Evolutionary conservation across 371 early-diverging fungal genomes (phyloP).

Genomic region (Smittium culicis): DNA sequence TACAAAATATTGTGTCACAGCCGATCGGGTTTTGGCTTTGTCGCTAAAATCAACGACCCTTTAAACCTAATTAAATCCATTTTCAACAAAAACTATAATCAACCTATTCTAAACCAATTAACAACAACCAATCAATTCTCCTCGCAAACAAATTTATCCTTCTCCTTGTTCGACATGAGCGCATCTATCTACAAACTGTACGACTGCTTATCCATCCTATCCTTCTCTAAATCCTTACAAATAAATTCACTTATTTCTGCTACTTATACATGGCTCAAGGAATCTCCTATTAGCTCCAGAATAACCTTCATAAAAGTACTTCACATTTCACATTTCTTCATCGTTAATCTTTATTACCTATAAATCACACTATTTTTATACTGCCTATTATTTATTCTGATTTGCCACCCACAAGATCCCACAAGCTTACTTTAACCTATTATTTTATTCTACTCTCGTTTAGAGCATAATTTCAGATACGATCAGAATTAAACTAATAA

Average conservation of each 20-base stretch:
- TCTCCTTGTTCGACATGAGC: not conserved
- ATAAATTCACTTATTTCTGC: not conserved
- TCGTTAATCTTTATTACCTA: not conserved
- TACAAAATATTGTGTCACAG: not conserved
- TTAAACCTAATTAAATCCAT: not conserved
- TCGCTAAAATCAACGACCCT: not conserved
- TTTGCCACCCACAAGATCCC: no score
- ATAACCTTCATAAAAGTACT: not conserved
- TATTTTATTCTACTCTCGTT: not conserved
- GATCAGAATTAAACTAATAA: not conserved
- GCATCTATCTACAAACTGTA: not conserved
- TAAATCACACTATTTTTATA: not conserved
- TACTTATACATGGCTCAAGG: not conserved
- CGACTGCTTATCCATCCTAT: not conserved
- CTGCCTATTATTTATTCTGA: no score
- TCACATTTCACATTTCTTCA: not conserved
- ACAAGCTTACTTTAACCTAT: not conserved
- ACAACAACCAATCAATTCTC: not conserved
- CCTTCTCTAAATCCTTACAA: not conserved
- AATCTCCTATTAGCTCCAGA: not conserved
- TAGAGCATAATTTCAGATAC: not conserved
- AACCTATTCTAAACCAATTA: no score
- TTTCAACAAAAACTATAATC: no score
- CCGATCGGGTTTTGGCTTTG: not conserved
- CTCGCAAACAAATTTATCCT: not conserved